Evolutionary conservation across 805 yeast genomes (phyloP), one percentile per base, ranked within the genome.

Genomic region (Ascoidea asiatica): DNA sequence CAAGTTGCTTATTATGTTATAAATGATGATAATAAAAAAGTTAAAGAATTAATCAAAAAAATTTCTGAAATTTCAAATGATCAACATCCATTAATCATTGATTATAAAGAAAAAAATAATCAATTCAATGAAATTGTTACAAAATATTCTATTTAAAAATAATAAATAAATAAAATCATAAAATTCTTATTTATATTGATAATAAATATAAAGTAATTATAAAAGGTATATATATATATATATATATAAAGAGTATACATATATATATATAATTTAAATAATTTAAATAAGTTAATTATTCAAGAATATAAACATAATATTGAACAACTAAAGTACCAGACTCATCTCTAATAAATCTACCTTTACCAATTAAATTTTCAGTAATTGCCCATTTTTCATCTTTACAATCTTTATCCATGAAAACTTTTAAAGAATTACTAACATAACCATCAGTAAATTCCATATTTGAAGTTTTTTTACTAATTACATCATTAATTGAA

Each of bases 81-180:
- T 35, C 21, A 36, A 17, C 85, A 82, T 56, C 74, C 75, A 35
- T 69, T 73, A 42, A 61, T 80, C 49, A 56, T 59, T 23, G 90
- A 84, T 52, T 65, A 74, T 49, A 62, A 70, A 39, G 83, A 75
- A 45, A 82, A 86, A 61, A 69, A 70, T 50, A 67, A 63, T 23
- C 63, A 75, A 50, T 89, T 85, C 38, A 96, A 89, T 4, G 71
- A 65, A 48, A 88, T 95, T 0, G 70, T 92, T 33, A 66, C 70
- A 0, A 61, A 58, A 11, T 60, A 60, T 50, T 63, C 72, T 38
- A 52, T 29, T 11, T 29, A 29, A 29, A 29, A 11, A 11, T 29
- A 15, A 29, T 29, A 8, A 3, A 29, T 29, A 15, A 11, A 29
- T 29, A 29, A 8, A 15, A 2, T 29, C 15, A 29, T n/a, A n/a